Evolutionary conservation across 345 rosid species (phyloP), one percentile per base, ranked within the genome.

Genomic region (Syzygium grande): DNA sequence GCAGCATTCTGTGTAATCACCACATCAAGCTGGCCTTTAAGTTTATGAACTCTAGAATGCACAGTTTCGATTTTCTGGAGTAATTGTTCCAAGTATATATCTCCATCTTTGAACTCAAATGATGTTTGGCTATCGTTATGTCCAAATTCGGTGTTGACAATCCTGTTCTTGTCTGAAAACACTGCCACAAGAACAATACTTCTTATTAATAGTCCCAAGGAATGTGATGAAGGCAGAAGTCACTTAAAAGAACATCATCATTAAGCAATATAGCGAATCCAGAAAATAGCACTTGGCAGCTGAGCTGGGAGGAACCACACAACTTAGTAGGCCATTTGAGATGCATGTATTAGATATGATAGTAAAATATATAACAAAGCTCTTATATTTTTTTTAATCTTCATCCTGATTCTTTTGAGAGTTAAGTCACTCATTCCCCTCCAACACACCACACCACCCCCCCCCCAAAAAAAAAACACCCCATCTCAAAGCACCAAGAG

Each of bases 51-150:
- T 54, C 92, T 94, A 21, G 95, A 91, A 87, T 94, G 93, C 78
- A 90, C 93, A 63, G 87, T 56, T 90, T 98, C 98, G 41, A 98
- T 96, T 89, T 93, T 95, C 92, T 91, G 86, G 80, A 98, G 97
- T 84, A 95, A 84, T 91, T 91, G 89, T 92, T 95, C 99, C 89
- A 94, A 89, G 87, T 89, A 89, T 87, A 84, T 84, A 83, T 94
- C 93, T n/a, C 91, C 91, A 58, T 94, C 95, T 91, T 89, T 88
- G 51, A 91, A 89, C 84, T 94, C 90, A 43, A 94, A 89, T 86
- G 92, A 88, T 27, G 92, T 86, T 38, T 86, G 92, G 80, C 89
- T 93, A 3, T 91, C 90, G 56, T 89, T 89, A 84, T 89, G 84
- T 65, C 88, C 94, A 30, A 90, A 84, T 77, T 85, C 90, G 63